Evolutionary conservation across 306 rosid species (phyloP).

Genomic region (Arachis hypogaea): DNA sequence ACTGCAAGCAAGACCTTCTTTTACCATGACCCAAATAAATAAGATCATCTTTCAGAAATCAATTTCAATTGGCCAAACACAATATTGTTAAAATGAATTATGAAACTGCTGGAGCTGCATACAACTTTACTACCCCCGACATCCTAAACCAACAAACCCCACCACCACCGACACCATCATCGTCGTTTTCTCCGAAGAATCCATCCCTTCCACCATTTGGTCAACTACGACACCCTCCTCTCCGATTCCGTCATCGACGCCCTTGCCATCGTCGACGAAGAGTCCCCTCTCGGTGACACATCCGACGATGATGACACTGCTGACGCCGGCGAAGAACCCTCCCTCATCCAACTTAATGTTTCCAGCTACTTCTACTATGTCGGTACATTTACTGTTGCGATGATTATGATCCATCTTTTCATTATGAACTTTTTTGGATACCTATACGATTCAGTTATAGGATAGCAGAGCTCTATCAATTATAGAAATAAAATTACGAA

Average conservation of each 20-base stretch:
- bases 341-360: slow-evolving; percentile 41
- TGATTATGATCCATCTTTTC: no score
- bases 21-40: no score
- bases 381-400: slow-evolving; percentile 14
- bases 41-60: no score
- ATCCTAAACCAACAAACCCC: slow-evolving; percentile 15
- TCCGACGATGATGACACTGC: slow-evolving; percentile 53
- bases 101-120: not conserved
- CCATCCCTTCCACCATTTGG: not conserved
- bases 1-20: not conserved
- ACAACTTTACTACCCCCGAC: no score
- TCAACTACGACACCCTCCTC: slow-evolving; percentile 54
- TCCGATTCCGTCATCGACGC: slow-evolving; percentile 59
- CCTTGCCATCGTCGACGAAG: slow-evolving; percentile 60
- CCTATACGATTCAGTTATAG: no score
- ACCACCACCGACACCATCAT: slow-evolving; percentile 9
- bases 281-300: slow-evolving; percentile 20
- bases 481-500: no score
- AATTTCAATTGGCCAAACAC: not conserved
- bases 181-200: slow-evolving; percentile 19
- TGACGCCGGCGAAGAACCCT: slow-evolving; percentile 60
- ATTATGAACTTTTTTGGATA: no score
- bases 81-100: not conserved
- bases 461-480: no score
- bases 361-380: slow-evolving; percentile 69